Conservation (phyloP, 1,284 basidiomycete genomes). For the Ganoderma lucidum region DNA sequence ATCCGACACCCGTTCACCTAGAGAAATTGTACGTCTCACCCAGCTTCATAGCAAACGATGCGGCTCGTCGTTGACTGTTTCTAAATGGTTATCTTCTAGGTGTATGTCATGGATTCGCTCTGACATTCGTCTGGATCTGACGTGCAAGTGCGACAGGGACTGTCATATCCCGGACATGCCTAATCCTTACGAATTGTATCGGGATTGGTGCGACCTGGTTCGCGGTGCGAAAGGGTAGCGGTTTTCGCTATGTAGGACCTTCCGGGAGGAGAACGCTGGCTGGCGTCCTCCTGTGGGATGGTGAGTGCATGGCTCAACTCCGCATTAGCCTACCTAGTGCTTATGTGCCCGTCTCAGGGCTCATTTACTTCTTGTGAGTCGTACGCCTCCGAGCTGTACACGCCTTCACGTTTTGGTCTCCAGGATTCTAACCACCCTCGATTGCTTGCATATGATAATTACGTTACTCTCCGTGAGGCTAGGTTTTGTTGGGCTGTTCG, state of each 20-base stretch:
- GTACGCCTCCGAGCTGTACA: not conserved
- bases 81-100: not conserved
- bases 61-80: not conserved
- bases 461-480: constrained; percentile 2
- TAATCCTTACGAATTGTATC: not conserved
- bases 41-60: not conserved
- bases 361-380: constrained; percentile 9
- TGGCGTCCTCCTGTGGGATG: not conserved
- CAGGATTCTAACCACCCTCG: not conserved
- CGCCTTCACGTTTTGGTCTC: not conserved
- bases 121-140: not conserved
- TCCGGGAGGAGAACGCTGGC: not conserved
- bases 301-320: not conserved
- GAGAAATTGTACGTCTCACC: not conserved
- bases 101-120: not conserved
- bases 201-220: not conserved
- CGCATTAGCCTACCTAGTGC: not conserved
- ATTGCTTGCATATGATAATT: not conserved
- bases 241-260: not conserved
- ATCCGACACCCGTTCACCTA: not conserved
- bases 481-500: no score
- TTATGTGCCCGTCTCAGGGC: not conserved
- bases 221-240: not conserved
- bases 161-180: not conserved
- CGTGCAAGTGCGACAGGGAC: not conserved